phyloP scores from a whole-genome alignment of 352 stramenopile species.

The Pythium aquatile region DNA sequence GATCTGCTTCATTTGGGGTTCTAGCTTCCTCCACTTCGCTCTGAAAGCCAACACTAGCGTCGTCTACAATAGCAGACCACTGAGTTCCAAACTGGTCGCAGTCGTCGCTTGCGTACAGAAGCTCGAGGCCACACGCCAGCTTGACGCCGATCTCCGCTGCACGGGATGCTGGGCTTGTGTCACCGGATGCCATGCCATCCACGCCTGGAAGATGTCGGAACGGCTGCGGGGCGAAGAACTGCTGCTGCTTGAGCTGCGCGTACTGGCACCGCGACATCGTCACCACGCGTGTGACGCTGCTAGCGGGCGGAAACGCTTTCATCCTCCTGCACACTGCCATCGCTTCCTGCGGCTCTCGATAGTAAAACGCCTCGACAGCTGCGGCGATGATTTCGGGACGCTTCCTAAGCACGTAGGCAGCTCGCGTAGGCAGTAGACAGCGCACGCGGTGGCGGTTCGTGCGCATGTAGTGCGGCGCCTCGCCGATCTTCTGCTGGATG shows the following conservation, averaged over 20 bases:
- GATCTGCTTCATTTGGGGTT: not conserved
- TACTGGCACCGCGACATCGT: constrained; percentile 83
- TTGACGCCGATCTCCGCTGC: constrained; percentile 72
- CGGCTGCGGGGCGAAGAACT: constrained; percentile 60
- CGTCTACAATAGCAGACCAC: constrained; percentile 46
- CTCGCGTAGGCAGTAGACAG: constrained; percentile 26
- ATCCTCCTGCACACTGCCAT: constrained; percentile 54
- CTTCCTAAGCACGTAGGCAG: constrained; percentile 18
- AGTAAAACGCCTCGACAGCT: constrained; percentile 43
- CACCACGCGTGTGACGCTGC: constrained; percentile 31
- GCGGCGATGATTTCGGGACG: constrained; percentile 25
- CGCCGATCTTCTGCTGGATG: constrained; percentile 21
- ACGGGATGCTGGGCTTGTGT: constrained; percentile 26
- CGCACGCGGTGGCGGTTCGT: constrained; percentile 32
- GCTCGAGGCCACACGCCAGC: constrained; percentile 69
- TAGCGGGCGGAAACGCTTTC: constrained; percentile 38
- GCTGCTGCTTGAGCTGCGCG: constrained; percentile 78
- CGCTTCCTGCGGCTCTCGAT: constrained; percentile 37
- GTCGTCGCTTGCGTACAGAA: constrained; percentile 50
- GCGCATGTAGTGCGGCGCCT: constrained; percentile 21
- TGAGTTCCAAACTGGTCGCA: constrained; percentile 42
- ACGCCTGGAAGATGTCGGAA: constrained; percentile 34
- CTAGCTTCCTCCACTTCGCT: not conserved
- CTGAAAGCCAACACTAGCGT: constrained; percentile 14
- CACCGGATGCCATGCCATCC: not conserved